Evolutionary conservation across 495 filamentous ascomycete genomes (phyloP).

Genomic region (Durotheca rogersii): DNA sequence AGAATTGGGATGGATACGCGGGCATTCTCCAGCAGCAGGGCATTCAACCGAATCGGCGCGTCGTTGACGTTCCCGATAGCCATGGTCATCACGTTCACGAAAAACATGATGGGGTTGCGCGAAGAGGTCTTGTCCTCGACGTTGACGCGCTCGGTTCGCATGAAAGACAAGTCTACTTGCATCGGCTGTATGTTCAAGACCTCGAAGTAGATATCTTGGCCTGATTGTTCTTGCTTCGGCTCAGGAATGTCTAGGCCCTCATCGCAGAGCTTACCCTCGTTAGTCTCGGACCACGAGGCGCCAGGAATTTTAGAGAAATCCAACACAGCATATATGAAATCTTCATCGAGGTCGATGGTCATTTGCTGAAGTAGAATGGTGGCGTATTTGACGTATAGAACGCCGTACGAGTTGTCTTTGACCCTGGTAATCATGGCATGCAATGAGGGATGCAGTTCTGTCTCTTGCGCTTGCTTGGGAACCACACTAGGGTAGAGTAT

Average conservation of each 20-base stretch:
- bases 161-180: conserved; percentile 95
- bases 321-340: conserved; percentile 93
- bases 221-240: conserved; percentile 76
- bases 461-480: conserved; percentile 94
- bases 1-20: conserved; percentile 84
- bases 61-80: conserved; percentile 98
- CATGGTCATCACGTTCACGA: conserved; percentile 98
- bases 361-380: conserved; percentile 93
- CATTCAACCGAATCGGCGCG: conserved; percentile 87
- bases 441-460: conserved; percentile 92
- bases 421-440: conserved; percentile 89
- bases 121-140: conserved; percentile 90
- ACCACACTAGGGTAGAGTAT: conserved; percentile 98
- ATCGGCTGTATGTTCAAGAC: conserved; percentile 94
- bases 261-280: conserved; percentile 80
- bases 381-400: conserved; percentile 97
- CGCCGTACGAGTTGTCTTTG: conserved; percentile 97
- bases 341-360: conserved; percentile 96
- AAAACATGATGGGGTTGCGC: conserved; percentile 93
- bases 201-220: conserved; percentile 96
- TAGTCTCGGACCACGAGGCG: conserved; percentile 82
- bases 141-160: conserved; percentile 94
- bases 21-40: conserved; percentile 92
- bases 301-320: conserved; percentile 95
- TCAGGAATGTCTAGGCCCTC: conserved; percentile 89